Evolutionary conservation across 768 basidiomycete species (phyloP), one percentile per base, ranked within the genome.

Genomic region (Naganishia vaughanmartiniae): DNA sequence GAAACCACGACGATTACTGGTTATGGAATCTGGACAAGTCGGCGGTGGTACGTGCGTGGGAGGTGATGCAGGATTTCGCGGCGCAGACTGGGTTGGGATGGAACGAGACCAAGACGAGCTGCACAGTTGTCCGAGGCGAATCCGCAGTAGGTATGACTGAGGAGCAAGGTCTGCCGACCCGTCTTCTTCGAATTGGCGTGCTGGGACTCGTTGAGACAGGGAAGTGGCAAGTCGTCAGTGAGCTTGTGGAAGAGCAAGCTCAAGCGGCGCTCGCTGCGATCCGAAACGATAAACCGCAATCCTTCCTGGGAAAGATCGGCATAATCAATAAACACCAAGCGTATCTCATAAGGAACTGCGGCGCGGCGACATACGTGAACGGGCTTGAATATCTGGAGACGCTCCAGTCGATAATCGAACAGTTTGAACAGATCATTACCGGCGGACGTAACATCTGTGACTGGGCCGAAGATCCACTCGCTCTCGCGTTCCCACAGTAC

Each of bases 1-100:
- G 68, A 10, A 69, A 69, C 30, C 68, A 69, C 57, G 68, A 69
- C 26, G 68, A 69, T 46, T 69, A 58, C 48, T 69, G 68, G 68
- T 31, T 69, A 28, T 69, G 68, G 68, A 51, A 30, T 17, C 31
- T 58, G 46, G 56, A 60, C n/a, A 26, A 51, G 36, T 31, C 30
- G 31, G 42, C 46, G 12, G 46, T 69, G 39, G 57, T 63, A 9
- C 24, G 30, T 7, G 46, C 68, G 2, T 58, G 54, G 51, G 48
- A 33, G 45, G 46, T 53, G 21, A 69, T 69, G 68, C 33, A 34
- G 51, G 68, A 60, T 31, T 69, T 69, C 34, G 33, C 68, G 7
- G 28, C 12, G 11, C 46, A 46, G 31, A 45, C 68, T 15, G 56
- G 56, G 24, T 34, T 69, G 46, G 21, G 58, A 24, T 69, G 68